Evolutionary conservation across 139 green algal genomes (phyloP).

Genomic region (Diplosphaera chodatii): DNA sequence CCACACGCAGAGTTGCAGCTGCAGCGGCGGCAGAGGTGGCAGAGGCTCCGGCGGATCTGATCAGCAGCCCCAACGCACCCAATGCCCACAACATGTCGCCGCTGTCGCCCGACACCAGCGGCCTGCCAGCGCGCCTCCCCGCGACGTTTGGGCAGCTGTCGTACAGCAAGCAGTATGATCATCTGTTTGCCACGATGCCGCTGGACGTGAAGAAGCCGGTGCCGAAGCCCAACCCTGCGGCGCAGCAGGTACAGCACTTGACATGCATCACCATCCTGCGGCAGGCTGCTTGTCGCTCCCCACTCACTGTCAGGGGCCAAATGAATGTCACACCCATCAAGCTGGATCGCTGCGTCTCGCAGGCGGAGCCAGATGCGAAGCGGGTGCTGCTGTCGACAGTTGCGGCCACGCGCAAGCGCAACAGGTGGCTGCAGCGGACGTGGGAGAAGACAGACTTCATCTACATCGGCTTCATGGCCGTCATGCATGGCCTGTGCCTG

Average conservation of each 20-base stretch:
- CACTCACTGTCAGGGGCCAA: no score
- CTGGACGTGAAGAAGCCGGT: constrained; percentile 48
- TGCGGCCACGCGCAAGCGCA: constrained; percentile 34
- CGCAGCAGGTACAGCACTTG: constrained; percentile 49
- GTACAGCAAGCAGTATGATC: constrained; percentile 78
- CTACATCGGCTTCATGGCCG: constrained; percentile 70
- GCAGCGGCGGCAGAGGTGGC: not conserved
- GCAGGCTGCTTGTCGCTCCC: no score
- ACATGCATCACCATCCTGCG: no score
- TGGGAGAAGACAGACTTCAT: constrained; percentile 67
- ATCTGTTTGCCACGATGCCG: constrained; percentile 46
- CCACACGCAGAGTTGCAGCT: not conserved
- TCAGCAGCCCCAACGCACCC: not conserved
- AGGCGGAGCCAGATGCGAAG: constrained; percentile 34
- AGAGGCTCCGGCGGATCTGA: not conserved
- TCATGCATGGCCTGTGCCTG: constrained; percentile 68
- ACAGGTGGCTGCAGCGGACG: constrained; percentile 43
- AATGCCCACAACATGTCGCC: not conserved
- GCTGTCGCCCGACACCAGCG: not conserved
- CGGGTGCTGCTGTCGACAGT: constrained; percentile 64
- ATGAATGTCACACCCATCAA: no score
- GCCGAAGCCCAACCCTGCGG: constrained; percentile 67
- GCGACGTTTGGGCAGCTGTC: constrained; percentile 20
- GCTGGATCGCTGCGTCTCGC: not conserved
- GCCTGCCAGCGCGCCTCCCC: not conserved